A percentile compares a stretch with the other conserved stretches of the same genome.
These are phyloP conservation scores for Colletotrichum plurivorum DNA, from an alignment of 2,329 filamentous ascomycete genomes.

Conservation along the genomic window DNA sequence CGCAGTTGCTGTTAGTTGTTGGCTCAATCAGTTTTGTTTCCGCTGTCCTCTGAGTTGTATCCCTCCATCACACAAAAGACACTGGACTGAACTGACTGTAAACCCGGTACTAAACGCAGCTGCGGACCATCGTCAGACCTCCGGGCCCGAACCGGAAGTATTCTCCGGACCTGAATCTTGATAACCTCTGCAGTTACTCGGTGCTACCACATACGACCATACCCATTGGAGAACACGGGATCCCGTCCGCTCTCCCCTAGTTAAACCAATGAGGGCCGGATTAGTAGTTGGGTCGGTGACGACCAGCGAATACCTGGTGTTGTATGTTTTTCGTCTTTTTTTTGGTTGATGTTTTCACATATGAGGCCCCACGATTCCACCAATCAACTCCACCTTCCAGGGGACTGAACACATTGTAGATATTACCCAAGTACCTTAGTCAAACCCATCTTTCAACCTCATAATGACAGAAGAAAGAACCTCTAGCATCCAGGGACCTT, in stretches of 20 bases:
- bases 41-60: background rate
- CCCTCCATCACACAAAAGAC: background rate
- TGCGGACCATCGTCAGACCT: background rate
- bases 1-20: background rate
- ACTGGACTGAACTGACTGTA: background rate
- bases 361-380: constrained; percentile 18
- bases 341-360: too few relatives aligned
- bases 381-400: constrained; percentile 6
- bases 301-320: too few relatives aligned
- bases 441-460: background rate
- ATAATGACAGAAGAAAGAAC: too few relatives aligned
- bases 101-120: background rate
- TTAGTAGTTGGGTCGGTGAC: too few relatives aligned
- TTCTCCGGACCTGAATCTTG: background rate
- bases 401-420: background rate
- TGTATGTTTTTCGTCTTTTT: too few relatives aligned
- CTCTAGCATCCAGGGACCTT: too few relatives aligned
- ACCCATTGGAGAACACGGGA: too few relatives aligned
- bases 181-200: too few relatives aligned
- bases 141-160: constrained; percentile 24
- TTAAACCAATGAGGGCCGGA: too few relatives aligned
- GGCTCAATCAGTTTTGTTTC: too few relatives aligned
- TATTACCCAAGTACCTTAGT: background rate
- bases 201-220: too few relatives aligned
- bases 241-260: too few relatives aligned